These are phyloP conservation scores for Microbotryum saponariae DNA, from an alignment of 1,284 basidiomycete genomes.

Conservation along the genomic window DNA sequence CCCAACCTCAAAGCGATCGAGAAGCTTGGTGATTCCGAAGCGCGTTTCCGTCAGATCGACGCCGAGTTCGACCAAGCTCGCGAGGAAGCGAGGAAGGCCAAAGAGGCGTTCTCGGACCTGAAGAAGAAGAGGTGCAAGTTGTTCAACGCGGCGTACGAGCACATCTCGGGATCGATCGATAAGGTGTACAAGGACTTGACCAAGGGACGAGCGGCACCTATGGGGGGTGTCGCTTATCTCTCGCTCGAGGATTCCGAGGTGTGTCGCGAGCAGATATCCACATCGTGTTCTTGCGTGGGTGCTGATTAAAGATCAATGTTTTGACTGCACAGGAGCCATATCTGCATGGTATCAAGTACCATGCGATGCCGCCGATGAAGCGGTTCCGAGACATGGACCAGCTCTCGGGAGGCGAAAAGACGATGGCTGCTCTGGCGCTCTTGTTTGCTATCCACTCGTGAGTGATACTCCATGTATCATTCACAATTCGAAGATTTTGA, in stretches of 20 bases:
- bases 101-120: constrained; percentile 82
- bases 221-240: constrained; percentile 93
- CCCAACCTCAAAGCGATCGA: constrained; percentile 97
- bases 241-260: constrained; percentile 92
- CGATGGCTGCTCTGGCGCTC: constrained; percentile 89
- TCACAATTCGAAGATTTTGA: neutral
- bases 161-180: constrained; percentile 91
- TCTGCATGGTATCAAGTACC: constrained; percentile 89
- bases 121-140: constrained; percentile 75
- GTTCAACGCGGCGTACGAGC: constrained; percentile 93
- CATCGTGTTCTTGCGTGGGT: neutral
- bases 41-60: constrained; percentile 49
- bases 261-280: constrained; percentile 29
- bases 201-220: constrained; percentile 81
- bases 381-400: constrained; percentile 99
- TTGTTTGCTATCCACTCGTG: constrained; percentile 93
- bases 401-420: constrained; percentile 95
- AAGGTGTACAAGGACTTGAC: constrained; percentile 97
- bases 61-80: constrained; percentile 51
- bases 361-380: constrained; percentile 99
- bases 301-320: too few relatives aligned
- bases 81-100: constrained; percentile 75
- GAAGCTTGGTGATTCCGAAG: constrained; percentile 87
- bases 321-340: constrained; percentile 74
- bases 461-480: constrained; percentile 9